A percentile compares a stretch with the other conserved stretches of the same genome.
These are phyloP conservation scores for Tricholoma matsutake DNA, from an alignment of 768 basidiomycete genomes.

Conservation along the genomic window DNA sequence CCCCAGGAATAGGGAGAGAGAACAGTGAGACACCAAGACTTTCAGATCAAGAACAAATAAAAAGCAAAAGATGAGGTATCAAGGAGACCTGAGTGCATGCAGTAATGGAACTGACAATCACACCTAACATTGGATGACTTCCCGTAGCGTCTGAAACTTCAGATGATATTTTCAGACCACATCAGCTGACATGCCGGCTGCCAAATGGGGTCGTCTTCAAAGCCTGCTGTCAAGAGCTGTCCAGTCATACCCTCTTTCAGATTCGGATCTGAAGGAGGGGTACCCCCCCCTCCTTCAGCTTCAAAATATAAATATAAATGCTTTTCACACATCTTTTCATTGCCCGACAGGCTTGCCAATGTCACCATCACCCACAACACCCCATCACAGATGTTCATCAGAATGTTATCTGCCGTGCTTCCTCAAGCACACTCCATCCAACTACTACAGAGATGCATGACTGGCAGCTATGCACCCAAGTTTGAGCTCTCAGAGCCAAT, in stretches of 20 bases:
- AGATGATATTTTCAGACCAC: not conserved
- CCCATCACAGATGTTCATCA: not conserved
- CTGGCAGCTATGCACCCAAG: not conserved
- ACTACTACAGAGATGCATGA: not conserved
- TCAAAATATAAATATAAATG: not conserved
- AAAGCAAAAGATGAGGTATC: no score
- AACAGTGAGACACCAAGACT: no score
- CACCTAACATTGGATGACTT: no score
- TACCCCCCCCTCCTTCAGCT: not conserved
- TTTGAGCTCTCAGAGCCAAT: not conserved
- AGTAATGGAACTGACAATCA: no score
- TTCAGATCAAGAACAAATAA: no score
- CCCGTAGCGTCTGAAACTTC: no score
- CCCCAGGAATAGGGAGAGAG: no score
- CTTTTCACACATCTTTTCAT: not conserved
- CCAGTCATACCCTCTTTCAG: not conserved
- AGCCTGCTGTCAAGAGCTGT: no score
- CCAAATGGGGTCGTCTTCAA: no score
- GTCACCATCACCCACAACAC: not conserved
- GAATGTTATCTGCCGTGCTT: not conserved
- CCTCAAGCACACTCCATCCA: not conserved
- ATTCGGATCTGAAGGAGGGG: not conserved
- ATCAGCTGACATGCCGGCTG: not conserved
- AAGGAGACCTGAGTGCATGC: no score
- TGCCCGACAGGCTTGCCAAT: not conserved